These are phyloP conservation scores for Globisporangium paroecandrum DNA, from an alignment of 352 stramenopile species.

Conservation along the genomic window DNA sequence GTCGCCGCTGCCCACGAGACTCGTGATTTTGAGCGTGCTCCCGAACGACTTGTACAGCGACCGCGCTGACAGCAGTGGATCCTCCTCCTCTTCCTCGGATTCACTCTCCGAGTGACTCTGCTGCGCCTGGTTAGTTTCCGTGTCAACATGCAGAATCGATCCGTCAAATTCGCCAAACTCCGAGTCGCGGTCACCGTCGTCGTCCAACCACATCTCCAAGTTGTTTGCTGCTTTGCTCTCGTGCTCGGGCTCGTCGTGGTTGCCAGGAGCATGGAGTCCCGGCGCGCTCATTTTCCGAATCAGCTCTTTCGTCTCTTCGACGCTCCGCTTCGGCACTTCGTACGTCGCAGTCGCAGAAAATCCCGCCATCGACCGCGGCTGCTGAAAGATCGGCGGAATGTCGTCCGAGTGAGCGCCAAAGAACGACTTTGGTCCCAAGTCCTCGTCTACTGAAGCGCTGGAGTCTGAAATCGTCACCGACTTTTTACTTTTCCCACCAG, in stretches of 20 bases:
- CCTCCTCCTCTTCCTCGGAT: constrained; percentile 28
- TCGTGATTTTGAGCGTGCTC: constrained; percentile 46
- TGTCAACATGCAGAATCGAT: constrained; percentile 23
- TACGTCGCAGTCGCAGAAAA: constrained; percentile 18
- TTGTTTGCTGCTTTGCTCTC: constrained; percentile 8
- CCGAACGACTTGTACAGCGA: constrained; percentile 42
- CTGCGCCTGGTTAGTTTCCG: not conserved
- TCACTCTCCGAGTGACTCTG: not conserved
- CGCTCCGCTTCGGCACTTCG: constrained; percentile 14
- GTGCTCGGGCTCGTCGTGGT: constrained; percentile 18
- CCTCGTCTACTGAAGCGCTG: not conserved
- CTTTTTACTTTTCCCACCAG: not conserved
- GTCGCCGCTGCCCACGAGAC: constrained; percentile 30
- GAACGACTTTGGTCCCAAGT: constrained; percentile 10
- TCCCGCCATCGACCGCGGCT: constrained; percentile 8
- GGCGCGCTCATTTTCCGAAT: constrained; percentile 18
- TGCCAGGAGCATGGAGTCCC: not conserved
- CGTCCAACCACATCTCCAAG: not conserved
- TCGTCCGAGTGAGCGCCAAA: constrained; percentile 17
- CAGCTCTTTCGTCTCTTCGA: constrained; percentile 14
- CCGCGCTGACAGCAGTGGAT: constrained; percentile 35
- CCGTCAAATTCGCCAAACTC: constrained; percentile 20
- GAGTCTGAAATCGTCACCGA: not conserved
- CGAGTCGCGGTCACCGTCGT: constrained; percentile 10
- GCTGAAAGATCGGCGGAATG: constrained; percentile 9